A percentile compares a stretch with the other conserved stretches of the same genome.
Conservation (phyloP, 1,139 yeast genomes). For the Taiozyma onychis region DNA sequence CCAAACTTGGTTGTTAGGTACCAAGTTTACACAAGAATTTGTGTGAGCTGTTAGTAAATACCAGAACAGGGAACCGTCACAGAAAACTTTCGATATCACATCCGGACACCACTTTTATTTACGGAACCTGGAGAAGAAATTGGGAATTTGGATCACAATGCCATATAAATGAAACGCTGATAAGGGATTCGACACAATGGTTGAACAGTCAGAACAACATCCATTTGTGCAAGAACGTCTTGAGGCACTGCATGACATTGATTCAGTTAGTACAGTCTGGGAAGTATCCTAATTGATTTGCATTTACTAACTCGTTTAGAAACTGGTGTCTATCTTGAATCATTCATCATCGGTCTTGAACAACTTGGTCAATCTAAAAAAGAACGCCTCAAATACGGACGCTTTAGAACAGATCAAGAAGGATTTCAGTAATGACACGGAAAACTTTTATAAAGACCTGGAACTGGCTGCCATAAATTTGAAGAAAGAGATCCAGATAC, state of each 20-base stretch:
- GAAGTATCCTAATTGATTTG: slow-evolving; percentile 11
- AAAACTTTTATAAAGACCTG: slow-evolving; percentile 20
- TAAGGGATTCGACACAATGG: neutral
- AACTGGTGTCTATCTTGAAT: slow-evolving; percentile 22
- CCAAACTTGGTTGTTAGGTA: neutral
- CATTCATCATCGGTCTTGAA: slow-evolving; percentile 23
- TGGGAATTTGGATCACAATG: neutral
- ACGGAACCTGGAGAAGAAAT: too few relatives aligned
- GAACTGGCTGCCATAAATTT: slow-evolving; percentile 33
- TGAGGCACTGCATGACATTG: slow-evolving; percentile 40
- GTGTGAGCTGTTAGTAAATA: neutral
- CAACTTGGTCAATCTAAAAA: slow-evolving; percentile 16
- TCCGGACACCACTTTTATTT: neutral
- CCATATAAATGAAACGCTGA: neutral
- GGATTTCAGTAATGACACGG: slow-evolving; percentile 16
- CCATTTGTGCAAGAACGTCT: slow-evolving; percentile 40
- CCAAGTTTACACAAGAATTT: neutral
- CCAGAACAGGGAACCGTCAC: neutral
- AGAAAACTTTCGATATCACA: neutral
- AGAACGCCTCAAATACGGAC: slow-evolving; percentile 16
- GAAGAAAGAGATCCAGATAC: slow-evolving; percentile 49
- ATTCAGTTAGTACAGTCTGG: slow-evolving; percentile 21
- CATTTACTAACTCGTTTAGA: slow-evolving; percentile 12
- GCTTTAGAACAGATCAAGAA: slow-evolving; percentile 10
- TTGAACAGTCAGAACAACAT: slow-evolving; percentile 13